Evolutionary conservation across 208 protist genomes (phyloP), one percentile per base, ranked within the genome.

Genomic region (Wallacemonas rigidus): DNA sequence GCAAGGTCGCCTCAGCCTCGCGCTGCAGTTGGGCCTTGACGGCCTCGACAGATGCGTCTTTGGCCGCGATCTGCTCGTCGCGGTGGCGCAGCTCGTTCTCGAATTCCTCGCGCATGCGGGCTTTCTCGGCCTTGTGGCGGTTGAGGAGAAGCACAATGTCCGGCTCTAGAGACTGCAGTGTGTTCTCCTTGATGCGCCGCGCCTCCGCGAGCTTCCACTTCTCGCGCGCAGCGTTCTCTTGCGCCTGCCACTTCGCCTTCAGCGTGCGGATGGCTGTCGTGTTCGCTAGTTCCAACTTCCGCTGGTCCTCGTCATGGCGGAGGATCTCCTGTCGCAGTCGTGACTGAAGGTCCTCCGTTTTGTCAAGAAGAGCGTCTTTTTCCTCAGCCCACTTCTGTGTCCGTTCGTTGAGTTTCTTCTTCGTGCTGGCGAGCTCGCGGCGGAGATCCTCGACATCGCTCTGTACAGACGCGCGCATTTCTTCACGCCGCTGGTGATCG

Each of bases 141-240:
- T 95, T 95, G 48, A 97, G 81, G n/a, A 97, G 80, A 62, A 96
- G 79, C 53, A 95, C 91, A 67, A 97, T 97, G 62, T 97, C 93
- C 6, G 93, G 93, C 77, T 97, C 90, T 9, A 97, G 82, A 11
- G 93, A 92, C 79, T 96, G 92, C 60, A 97, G 74, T 36, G 93
- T 95, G 36, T 81, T 91, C 67, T 93, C 86, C 75, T 97, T 97
- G 71, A 97, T 97, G 36, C 86, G 82, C 72, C 92, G 95, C 15
- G 90, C 89, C 83, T 97, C 91, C 2, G 81, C 82, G 51, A 93
- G 76, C 51, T 85, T 83, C 91, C 93, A 97, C 76, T 90, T 89
- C 58, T 95, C 91, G 1, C 93, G 79, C 40, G 71, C 77, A 11
- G 76, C 78, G 67, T 88, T 95, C 70, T 97, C 93, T 77, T 90